Conservation (phyloP, 768 basidiomycete genomes). For the Hericium alpestre region DNA sequence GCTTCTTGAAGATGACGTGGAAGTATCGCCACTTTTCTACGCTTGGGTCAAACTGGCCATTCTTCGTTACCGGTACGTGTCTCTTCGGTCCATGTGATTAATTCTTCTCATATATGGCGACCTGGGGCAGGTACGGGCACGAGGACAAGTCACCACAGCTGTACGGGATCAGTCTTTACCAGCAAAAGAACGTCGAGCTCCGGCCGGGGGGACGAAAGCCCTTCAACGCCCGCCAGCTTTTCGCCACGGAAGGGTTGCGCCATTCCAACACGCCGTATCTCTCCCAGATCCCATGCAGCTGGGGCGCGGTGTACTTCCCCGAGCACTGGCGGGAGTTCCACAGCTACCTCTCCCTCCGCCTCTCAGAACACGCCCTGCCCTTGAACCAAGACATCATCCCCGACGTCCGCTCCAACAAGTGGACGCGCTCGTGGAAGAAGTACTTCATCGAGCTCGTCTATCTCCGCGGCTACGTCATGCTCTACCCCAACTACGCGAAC, state of each 20-base stretch:
- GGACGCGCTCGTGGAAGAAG: conserved; percentile 80
- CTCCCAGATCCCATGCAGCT: conserved; percentile 82
- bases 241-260: conserved; percentile 30
- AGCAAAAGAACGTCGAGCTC: conserved; percentile 74
- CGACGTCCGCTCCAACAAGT: conserved; percentile 66
- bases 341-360: conserved; percentile 57
- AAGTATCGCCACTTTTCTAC: conserved; percentile 75
- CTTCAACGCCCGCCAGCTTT: conserved; percentile 57
- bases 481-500: conserved; percentile 73
- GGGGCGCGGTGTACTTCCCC: conserved; percentile 88
- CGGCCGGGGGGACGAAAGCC: conserved; percentile 52
- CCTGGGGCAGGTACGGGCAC: conserved; percentile 44
- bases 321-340: conserved; percentile 85
- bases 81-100: background rate
- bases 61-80: conserved; percentile 55
- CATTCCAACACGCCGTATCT: conserved; percentile 59
- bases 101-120: background rate
- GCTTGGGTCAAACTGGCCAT: conserved; percentile 79
- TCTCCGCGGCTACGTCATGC: conserved; percentile 76
- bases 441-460: conserved; percentile 82
- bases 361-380: conserved; percentile 29
- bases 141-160: conserved; percentile 34
- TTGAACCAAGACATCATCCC: conserved; percentile 49
- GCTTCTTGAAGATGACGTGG: conserved; percentile 79
- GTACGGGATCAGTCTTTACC: conserved; percentile 79